A percentile compares a stretch with the other conserved stretches of the same genome.
Conservation (phyloP, 1,284 basidiomycete genomes). For the Fomitopsis pinicola region DNA sequence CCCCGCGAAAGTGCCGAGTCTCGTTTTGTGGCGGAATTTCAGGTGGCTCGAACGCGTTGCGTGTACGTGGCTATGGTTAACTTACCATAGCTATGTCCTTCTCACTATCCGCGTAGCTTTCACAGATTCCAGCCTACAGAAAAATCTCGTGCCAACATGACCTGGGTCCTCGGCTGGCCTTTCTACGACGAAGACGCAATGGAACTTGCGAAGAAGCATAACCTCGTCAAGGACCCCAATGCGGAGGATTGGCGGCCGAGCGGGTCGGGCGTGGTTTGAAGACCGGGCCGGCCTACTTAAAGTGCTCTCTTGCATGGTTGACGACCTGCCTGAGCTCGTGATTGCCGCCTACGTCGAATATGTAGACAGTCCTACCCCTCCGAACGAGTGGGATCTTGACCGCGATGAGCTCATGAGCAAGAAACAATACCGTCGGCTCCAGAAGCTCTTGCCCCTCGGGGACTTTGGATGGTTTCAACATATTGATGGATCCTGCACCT, state of each 20-base stretch:
- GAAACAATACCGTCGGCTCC: background rate
- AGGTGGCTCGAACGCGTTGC: too few relatives aligned
- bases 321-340: background rate
- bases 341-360: background rate
- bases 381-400: background rate
- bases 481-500: too few relatives aligned
- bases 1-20: too few relatives aligned
- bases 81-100: background rate
- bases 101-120: background rate
- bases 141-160: background rate
- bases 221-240: background rate
- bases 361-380: background rate
- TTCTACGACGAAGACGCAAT: background rate
- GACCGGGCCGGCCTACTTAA: background rate
- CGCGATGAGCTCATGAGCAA: background rate
- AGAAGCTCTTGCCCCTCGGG: background rate
- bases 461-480: background rate
- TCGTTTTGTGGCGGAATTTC: too few relatives aligned
- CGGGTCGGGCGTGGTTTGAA: background rate
- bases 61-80: too few relatives aligned
- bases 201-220: background rate
- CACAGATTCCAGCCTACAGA: too few relatives aligned
- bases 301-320: background rate
- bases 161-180: background rate
- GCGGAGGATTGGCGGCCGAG: background rate